Evolutionary conservation across 1,284 basidiomycete species (phyloP), one percentile per base, ranked within the genome.

Genomic region (Ustilago crameri): DNA sequence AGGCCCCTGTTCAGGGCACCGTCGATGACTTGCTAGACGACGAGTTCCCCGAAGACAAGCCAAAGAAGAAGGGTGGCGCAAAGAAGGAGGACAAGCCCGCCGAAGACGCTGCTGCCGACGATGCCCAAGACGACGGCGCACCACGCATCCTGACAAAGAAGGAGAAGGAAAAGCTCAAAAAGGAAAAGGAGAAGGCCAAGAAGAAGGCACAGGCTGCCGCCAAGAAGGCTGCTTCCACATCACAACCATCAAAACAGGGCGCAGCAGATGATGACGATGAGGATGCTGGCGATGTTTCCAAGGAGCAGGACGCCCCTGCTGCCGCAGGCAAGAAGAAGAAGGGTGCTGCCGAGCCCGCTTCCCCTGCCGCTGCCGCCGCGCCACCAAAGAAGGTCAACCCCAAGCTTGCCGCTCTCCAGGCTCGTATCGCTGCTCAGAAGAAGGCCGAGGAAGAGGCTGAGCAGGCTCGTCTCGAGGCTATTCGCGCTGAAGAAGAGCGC

Each of bases 121-220:
- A 64, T 23, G 66, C 67, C 14, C 43, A 56, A 14, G 71, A 69
- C 18, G 72, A 69, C n/a, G 69, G 67, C 24, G 63, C 66, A 4
- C 68, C 51, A 26, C 65, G 70, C 61, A 72, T 82, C 24, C 65
- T 82, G 34, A 75, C 78, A 24, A 82, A 82, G 66, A 82, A 82
- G 59, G 81, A 82, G 54, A 82, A 82, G 65, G 81, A 82, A 66
- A 77, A 78, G 47, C 64, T 82, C 42, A 82, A 82, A 44, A 82
- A 82, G 65, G 81, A 82, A 57, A 80, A 76, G 56, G 81, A 82
- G 49, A 82, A 81, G 62, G 76, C 70, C 10, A 80, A 78, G 63
- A 81, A 80, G 73, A 78, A 76, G 57, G 79, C 79, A 5, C 76
- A 79, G 58, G 79, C 78, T 7, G 76, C 66, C 12, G 77, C 77